Base-by-base conservation (phyloP, 2,329 filamentous ascomycete genomes). In the Ceratocystis colombiana region DNA sequence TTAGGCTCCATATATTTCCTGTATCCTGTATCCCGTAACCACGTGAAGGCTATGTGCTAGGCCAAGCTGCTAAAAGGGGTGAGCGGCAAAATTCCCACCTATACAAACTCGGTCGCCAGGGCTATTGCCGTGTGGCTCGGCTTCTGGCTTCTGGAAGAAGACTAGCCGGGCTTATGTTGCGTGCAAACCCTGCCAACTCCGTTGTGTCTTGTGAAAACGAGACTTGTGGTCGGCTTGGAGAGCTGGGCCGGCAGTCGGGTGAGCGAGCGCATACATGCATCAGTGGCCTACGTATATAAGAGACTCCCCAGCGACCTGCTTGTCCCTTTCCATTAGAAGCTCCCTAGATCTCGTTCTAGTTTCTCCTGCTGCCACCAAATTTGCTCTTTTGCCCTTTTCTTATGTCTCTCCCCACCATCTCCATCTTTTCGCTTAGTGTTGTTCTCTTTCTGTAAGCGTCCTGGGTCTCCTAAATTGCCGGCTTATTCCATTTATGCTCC, bases 371-470 rank as follows among this genome's bases (percentile, higher is more conserved):
- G 53, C 37, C 22, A n/a, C 28, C 17, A 44, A 25, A 46, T 50
- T 41, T 33, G 5, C 30, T 59, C 44, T 33, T 53, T 62, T 37
- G 41, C 15, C 45, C 22, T 48, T 33, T 57, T 44, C 57, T 22
- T 64, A 22, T 22, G n/a, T 65, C 20, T 44, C 48, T 46, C 48
- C 53, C 33, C 22, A 53, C 25, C 17, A 53, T 65, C 30, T n/a
- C 22, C 50, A 45, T 66, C 65, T 12, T 62, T 66, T 59, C 57
- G 62, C 28, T 15, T 62, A 30, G 62, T 62, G 37, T 44, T 68
- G 17, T 48, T 48, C 46, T 65, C 20, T 7, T 53, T 28, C 48
- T 53, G 20, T 7, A 53, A 53, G 48, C 48, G 48, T 53, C 20
- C n/a, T 22, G 3, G 17, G 17, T 15, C 10, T 41, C 12, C 37